Percentiles rank a stretch among this genome's conserved stretches.
These are phyloP conservation scores for Coemansia sp. DNA, from an alignment of 192 early-diverging fungal genomes.

Conservation along the genomic window DNA sequence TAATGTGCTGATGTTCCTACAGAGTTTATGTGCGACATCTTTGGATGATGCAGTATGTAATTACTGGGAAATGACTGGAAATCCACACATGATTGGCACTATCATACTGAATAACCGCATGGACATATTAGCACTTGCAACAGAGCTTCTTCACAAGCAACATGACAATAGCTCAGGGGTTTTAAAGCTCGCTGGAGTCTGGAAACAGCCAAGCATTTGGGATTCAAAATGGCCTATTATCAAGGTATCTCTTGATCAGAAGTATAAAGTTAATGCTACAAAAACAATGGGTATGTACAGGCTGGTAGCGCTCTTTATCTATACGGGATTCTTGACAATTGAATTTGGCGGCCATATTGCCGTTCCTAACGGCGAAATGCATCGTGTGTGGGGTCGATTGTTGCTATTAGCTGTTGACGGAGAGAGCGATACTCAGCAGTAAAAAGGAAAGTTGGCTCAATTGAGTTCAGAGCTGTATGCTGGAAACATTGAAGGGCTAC, in stretches of 20 bases:
- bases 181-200: neutral
- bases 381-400: conserved; percentile 1
- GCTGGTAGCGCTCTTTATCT: conserved; percentile 17
- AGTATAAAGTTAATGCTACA: neutral
- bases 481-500: no score
- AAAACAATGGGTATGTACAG: neutral
- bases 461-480: no score
- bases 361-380: conserved; percentile 14
- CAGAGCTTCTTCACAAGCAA: neutral
- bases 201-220: neutral
- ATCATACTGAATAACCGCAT: conserved; percentile 1
- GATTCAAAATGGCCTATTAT: neutral
- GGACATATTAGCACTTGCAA: neutral
- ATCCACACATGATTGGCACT: neutral
- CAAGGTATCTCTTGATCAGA: neutral
- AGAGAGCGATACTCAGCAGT: neutral
- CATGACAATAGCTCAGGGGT: neutral
- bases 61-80: neutral
- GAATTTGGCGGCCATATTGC: neutral
- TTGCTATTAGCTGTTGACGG: neutral
- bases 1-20: neutral
- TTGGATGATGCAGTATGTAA: neutral
- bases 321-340: conserved; percentile 17
- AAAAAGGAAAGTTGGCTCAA: no score
- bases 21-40: neutral